phyloP scores from a whole-genome alignment of 345 rosid genomes.

The Diplotaxis tenuifolia region DNA sequence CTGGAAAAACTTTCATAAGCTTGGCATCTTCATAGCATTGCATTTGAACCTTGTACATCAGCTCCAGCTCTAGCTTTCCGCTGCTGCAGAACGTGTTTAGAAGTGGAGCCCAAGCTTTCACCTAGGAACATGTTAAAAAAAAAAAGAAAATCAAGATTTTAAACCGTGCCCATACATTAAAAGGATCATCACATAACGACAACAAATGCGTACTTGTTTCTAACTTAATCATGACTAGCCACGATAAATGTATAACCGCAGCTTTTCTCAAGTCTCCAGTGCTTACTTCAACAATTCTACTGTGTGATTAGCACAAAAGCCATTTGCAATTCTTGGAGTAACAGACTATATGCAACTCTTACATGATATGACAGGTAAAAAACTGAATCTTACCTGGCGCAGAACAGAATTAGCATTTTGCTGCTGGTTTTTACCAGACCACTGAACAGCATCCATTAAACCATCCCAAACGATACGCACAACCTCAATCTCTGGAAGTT shows the following conservation, averaged over 20 bases:
- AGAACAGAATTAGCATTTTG: slow-evolving; percentile 89
- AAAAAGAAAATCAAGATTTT: background rate
- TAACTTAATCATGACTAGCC: too few species aligned
- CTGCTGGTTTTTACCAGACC: slow-evolving; percentile 99
- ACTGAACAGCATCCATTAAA: slow-evolving; percentile 98
- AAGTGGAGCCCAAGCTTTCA: slow-evolving; percentile 85
- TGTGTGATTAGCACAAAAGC: too few species aligned
- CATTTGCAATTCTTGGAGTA: background rate
- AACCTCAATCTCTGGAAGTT: slow-evolving; percentile 75
- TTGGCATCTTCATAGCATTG: slow-evolving; percentile 99
- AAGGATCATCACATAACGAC: background rate
- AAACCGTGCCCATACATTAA: background rate
- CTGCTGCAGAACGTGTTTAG: slow-evolving; percentile 76
- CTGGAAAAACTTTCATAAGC: slow-evolving; percentile 62
- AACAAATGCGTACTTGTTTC: too few species aligned
- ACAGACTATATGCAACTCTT: background rate
- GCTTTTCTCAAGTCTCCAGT: too few species aligned
- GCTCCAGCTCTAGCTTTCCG: slow-evolving; percentile 91
- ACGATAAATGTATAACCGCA: too few species aligned
- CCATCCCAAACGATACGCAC: slow-evolving; percentile 94
- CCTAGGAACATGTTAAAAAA: slow-evolving; percentile 41
- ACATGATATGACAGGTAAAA: background rate
- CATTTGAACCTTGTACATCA: slow-evolving; percentile 92
- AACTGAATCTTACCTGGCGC: slow-evolving; percentile 58
- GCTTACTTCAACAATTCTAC: too few species aligned